These are phyloP conservation scores for Cyberlindnera subsufficiens DNA, from an alignment of 805 yeast genomes.

Conservation along the genomic window DNA sequence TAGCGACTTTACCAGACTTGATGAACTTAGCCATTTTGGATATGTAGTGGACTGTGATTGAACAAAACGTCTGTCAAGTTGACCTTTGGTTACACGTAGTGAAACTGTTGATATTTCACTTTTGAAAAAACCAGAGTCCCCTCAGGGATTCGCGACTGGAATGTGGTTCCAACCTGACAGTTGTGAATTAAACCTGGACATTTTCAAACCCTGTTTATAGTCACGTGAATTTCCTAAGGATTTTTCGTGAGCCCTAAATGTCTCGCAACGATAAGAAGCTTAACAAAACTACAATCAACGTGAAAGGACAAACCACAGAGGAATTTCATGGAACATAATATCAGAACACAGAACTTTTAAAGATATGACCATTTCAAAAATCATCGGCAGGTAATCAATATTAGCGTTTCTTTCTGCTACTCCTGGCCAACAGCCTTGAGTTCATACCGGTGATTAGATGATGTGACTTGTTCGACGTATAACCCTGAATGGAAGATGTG, in stretches of 20 bases:
- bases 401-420: conserved; percentile 24
- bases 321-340: not conserved
- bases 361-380: too few relatives aligned
- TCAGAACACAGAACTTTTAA: not conserved
- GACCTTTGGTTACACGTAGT: not conserved
- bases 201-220: not conserved
- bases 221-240: not conserved
- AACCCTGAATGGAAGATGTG: not conserved
- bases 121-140: conserved; percentile 14
- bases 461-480: conserved; percentile 4
- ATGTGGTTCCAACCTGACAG: not conserved
- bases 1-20: conserved; percentile 96
- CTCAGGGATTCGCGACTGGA: not conserved
- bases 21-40: conserved; percentile 91
- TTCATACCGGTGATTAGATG: conserved; percentile 47
- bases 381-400: not conserved
- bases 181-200: conserved; percentile 4
- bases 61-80: conserved; percentile 10
- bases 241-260: not conserved
- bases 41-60: conserved; percentile 7
- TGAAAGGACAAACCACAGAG: too few relatives aligned
- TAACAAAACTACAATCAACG: too few relatives aligned
- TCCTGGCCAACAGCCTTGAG: conserved; percentile 54
- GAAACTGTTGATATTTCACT: conserved; percentile 20
- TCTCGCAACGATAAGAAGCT: too few relatives aligned